These are phyloP conservation scores for Drechslera avenae DNA, from an alignment of 2,329 filamentous ascomycete genomes.

Conservation along the genomic window DNA sequence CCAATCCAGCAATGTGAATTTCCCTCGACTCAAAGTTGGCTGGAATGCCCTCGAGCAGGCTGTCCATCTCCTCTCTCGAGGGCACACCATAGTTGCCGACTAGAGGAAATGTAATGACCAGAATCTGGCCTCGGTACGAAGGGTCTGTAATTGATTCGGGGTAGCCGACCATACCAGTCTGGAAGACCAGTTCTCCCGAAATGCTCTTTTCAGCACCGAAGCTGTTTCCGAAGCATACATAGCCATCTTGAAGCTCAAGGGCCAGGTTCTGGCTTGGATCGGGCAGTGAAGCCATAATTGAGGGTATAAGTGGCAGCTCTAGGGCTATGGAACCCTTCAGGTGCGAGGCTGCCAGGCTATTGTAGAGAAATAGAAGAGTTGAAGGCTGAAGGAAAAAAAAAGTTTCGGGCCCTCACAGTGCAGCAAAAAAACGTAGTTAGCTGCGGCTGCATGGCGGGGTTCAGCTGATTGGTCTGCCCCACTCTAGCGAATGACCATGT, in stretches of 20 bases:
- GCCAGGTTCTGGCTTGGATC: conserved; percentile 67
- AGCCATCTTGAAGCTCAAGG: conserved; percentile 91
- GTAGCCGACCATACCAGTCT: conserved; percentile 99
- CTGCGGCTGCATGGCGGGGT: conserved; percentile 17
- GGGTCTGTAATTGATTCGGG: conserved; percentile 90
- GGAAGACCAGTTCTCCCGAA: conserved; percentile 96
- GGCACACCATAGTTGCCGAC: conserved; percentile 98
- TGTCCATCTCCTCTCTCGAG: conserved; percentile 80
- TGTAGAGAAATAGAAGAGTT: conserved; percentile 29
- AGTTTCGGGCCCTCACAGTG: conserved; percentile 14
- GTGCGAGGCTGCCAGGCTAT: conserved; percentile 42
- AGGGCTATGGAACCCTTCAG: conserved; percentile 39
- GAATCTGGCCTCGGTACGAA: conserved; percentile 88
- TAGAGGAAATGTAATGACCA: conserved; percentile 94
- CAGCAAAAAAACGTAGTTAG: conserved; percentile 13
- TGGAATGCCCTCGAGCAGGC: conserved; percentile 82
- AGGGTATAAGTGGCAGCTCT: conserved; percentile 39
- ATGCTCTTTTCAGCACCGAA: conserved; percentile 95
- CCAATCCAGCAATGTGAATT: conserved; percentile 92
- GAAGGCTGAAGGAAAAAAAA: conserved; percentile 20
- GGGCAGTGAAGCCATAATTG: conserved; percentile 39
- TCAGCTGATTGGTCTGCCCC: conserved; percentile 20
- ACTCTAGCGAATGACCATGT: conserved; percentile 11
- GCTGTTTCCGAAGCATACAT: conserved; percentile 90
- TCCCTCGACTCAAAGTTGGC: conserved; percentile 90